Percentiles rank a stretch among this genome's conserved stretches.
These are phyloP conservation scores for Cryptosporidium muris DNA, from an alignment of 169 alveolate genomes.

Conservation along the genomic window DNA sequence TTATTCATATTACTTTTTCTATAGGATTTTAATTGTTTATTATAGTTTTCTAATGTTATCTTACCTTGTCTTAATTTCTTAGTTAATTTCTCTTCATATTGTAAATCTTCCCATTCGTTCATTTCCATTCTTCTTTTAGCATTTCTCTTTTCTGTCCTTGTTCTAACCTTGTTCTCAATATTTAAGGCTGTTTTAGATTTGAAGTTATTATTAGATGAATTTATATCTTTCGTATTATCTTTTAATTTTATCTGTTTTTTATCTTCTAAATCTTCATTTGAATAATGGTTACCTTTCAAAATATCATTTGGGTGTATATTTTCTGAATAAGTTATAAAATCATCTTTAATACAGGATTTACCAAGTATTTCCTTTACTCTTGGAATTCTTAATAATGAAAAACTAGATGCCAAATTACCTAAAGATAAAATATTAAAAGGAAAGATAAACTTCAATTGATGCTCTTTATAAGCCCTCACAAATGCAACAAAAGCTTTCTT, in stretches of 20 bases:
- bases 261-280: slow-evolving; percentile 76
- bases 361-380: slow-evolving; percentile 92
- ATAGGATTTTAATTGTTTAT: slow-evolving; percentile 17
- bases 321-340: slow-evolving; percentile 78
- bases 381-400: slow-evolving; percentile 88
- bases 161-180: slow-evolving; percentile 61
- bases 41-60: slow-evolving; percentile 69
- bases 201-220: slow-evolving; percentile 73
- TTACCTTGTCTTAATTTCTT: slow-evolving; percentile 87
- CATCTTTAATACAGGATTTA: slow-evolving; percentile 75
- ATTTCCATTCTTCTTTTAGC: slow-evolving; percentile 72
- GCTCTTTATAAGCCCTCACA: slow-evolving; percentile 92
- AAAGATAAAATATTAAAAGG: slow-evolving; percentile 83
- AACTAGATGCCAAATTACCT: slow-evolving; percentile 89
- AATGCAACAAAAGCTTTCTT: slow-evolving; percentile 90
- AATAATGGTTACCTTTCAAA: slow-evolving; percentile 66
- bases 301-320: slow-evolving; percentile 72
- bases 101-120: slow-evolving; percentile 84
- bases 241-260: slow-evolving; percentile 70
- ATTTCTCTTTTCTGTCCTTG: slow-evolving; percentile 80
- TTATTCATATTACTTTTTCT: background rate
- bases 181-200: slow-evolving; percentile 29
- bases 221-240: slow-evolving; percentile 57
- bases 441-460: slow-evolving; percentile 85
- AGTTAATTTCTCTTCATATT: slow-evolving; percentile 83